These are phyloP conservation scores for Byssothecium circinans DNA, from an alignment of 2,329 filamentous ascomycete genomes.

Conservation along the genomic window DNA sequence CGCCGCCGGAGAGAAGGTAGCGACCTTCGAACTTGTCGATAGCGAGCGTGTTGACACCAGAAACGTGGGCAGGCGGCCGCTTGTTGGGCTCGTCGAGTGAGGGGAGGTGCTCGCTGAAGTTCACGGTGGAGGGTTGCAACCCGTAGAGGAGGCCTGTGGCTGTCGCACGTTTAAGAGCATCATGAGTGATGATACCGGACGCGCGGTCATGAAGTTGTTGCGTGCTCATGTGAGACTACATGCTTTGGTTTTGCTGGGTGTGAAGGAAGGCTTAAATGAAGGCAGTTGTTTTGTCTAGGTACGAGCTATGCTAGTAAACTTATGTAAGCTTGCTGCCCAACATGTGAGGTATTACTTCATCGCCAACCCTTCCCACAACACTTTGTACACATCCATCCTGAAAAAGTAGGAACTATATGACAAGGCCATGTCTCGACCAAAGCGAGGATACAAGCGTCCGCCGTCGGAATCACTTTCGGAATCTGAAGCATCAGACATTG, in stretches of 20 bases:
- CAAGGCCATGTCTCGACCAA: not conserved
- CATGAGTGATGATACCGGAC: conserved; percentile 63
- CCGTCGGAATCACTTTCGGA: conserved; percentile 15
- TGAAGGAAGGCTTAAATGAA: not conserved
- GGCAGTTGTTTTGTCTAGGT: too few relatives aligned
- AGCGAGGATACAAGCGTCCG: conserved; percentile 10
- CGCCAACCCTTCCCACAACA: too few relatives aligned
- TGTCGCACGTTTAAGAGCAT: conserved; percentile 66
- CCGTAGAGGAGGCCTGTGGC: conserved; percentile 67
- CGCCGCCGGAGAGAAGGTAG: conserved; percentile 80
- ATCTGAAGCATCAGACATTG: conserved; percentile 10
- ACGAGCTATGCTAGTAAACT: not conserved
- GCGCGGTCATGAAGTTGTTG: conserved; percentile 73
- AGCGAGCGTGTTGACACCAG: conserved; percentile 77
- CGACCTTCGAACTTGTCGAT: conserved; percentile 81
- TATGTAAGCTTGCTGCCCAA: not conserved
- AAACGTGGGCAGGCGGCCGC: conserved; percentile 66
- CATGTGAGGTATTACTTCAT: too few relatives aligned
- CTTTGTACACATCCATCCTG: too few relatives aligned
- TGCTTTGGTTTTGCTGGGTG: conserved; percentile 25
- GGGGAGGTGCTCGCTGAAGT: conserved; percentile 67
- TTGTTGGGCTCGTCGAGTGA: conserved; percentile 34
- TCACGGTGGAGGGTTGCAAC: conserved; percentile 68
- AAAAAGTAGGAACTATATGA: not conserved
- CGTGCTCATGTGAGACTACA: conserved; percentile 46